Evolutionary conservation across 2,329 filamentous ascomycete genomes (phyloP), one percentile per base, ranked within the genome.

Genomic region (Colletotrichum gloeosporioides): DNA sequence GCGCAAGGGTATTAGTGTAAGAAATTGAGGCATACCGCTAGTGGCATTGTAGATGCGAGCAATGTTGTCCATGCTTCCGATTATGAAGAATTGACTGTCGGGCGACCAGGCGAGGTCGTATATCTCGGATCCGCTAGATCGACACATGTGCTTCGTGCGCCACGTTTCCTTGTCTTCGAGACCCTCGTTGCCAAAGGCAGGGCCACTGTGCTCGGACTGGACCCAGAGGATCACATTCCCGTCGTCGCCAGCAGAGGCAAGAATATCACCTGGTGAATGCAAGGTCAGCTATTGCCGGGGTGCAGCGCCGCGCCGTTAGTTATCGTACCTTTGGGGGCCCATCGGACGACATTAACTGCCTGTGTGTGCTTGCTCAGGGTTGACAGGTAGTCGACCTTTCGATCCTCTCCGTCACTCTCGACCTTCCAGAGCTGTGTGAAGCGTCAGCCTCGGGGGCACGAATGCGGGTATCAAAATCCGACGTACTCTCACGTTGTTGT

Each of bases 21-120:
- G 39, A 13, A 10, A 49, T 22, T 22, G n/a, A 49, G 44, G 29
- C 90, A 78, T 88, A 96, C 95, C 96, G 81, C 95, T 97, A 78
- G 95, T 94, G 73, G 96, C 95, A 85, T 98, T 98, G 89, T 98
- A 99, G 80, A 99, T 99, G 76, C 96, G 92, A 75, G 97, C 96
- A 83, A 99, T 94, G 84, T 99, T 99, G 87, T 99, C 97, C 96
- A 99, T 99, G 87, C 97, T 99, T 53, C 97, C 97, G 29, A 98
- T 98, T 81, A 99, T 98, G 88, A 99, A 98, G 87, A 98, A 97
- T 53, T 93, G 89, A 53, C 95, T 96, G 85, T 99, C 97, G n/a
- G 98, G 98, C 65, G 97, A 99, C 98, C 97, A 99, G 67, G 97
- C 97, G 73, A 99, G 88, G 85, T 99, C 97, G 86, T 99, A 99